Percentiles rank a stretch among this genome's conserved stretches.
Evolutionary conservation across 164 flowering plant genomes (phyloP).

Genomic region (Cinnamomum chago): DNA sequence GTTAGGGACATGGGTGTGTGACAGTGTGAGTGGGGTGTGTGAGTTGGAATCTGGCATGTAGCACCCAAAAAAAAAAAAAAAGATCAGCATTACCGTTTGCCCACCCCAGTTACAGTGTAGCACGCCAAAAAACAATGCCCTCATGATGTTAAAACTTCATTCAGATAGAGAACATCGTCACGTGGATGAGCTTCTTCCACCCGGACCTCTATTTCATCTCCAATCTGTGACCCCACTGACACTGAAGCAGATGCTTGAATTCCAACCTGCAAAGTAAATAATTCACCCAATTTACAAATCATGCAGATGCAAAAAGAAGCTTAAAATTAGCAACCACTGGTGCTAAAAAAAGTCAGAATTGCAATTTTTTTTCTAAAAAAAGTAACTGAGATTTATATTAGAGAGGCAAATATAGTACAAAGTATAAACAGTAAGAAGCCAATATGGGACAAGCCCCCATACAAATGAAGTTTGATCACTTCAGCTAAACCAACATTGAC

Average conservation of each 20-base stretch:
- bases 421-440: too few relatives aligned
- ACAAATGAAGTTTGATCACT: too few relatives aligned
- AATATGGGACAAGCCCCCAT: too few relatives aligned
- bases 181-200: conserved; percentile 95
- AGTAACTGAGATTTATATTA: too few relatives aligned
- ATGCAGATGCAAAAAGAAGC: not conserved
- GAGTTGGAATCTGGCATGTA: not conserved
- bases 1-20: too few relatives aligned
- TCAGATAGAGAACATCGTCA: conserved; percentile 59
- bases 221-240: conserved; percentile 63
- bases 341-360: not conserved
- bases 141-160: conserved; percentile 36
- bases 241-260: conserved; percentile 80
- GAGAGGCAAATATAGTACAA: too few relatives aligned
- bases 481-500: too few relatives aligned
- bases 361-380: not conserved
- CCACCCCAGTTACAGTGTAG: not conserved
- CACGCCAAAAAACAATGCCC: not conserved
- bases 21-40: too few relatives aligned
- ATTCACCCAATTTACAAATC: not conserved
- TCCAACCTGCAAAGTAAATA: conserved; percentile 60
- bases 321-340: not conserved
- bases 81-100: not conserved
- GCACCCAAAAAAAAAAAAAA: not conserved
- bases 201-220: conserved; percentile 75